Evolutionary conservation across 768 basidiomycete genomes (phyloP).

Genomic region (Cystofilobasidium ferigula): DNA sequence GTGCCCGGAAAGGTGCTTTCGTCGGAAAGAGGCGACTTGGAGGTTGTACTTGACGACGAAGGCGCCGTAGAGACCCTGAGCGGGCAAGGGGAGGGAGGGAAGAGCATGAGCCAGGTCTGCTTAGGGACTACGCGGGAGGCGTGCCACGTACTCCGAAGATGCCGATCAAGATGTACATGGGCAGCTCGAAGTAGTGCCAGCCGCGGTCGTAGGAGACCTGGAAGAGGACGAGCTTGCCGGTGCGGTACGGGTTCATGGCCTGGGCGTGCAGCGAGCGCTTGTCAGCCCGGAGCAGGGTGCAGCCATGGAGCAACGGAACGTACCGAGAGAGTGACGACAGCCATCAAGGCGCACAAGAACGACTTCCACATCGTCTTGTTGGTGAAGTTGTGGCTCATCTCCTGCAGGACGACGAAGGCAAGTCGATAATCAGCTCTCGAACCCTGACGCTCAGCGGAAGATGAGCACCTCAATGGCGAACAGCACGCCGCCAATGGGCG

Average conservation of each 20-base stretch:
- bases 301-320: conserved; percentile 36
- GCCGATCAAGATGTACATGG: conserved; percentile 89
- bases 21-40: conserved; percentile 85
- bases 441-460: too few relatives aligned
- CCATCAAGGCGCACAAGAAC: conserved; percentile 92
- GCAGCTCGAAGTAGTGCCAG: conserved; percentile 98
- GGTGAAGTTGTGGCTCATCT: conserved; percentile 96
- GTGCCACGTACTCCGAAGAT: conserved; percentile 71
- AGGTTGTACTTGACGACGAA: conserved; percentile 95
- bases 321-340: conserved; percentile 89
- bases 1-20: conserved; percentile 72
- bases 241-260: conserved; percentile 97
- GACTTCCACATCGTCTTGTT: conserved; percentile 98
- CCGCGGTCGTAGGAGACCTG: conserved; percentile 94
- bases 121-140: background rate
- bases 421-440: too few relatives aligned
- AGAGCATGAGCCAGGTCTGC: background rate
- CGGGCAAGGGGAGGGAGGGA: background rate
- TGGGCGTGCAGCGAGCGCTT: conserved; percentile 32
- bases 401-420: too few relatives aligned
- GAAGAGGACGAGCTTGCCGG: conserved; percentile 94
- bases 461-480: conserved; percentile 92
- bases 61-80: conserved; percentile 88
- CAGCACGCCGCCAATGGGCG: conserved; percentile 91
- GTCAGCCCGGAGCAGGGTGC: background rate